Conservation (phyloP, 1,284 basidiomycete genomes). For the Cutaneotrichosporon arboriforme region DNA sequence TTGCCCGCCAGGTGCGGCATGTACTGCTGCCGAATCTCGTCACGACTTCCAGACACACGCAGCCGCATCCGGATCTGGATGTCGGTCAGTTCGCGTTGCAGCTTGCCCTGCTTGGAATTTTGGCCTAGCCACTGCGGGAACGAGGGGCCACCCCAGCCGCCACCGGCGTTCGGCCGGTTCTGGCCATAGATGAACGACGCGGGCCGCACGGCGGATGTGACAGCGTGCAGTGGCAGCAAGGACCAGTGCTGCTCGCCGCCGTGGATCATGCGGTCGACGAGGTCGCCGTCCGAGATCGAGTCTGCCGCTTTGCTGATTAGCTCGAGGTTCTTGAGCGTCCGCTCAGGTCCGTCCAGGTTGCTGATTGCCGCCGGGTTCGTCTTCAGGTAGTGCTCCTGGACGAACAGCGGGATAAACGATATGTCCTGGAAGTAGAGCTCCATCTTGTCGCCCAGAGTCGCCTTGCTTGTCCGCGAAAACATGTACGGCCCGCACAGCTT, state of each 20-base stretch:
- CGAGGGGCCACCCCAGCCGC: slow-evolving; percentile 61
- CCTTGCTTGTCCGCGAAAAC: slow-evolving; percentile 73
- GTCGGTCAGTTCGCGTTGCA: slow-evolving; percentile 74
- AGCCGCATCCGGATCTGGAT: slow-evolving; percentile 93
- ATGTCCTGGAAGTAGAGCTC: slow-evolving; percentile 97
- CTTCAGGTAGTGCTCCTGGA: slow-evolving; percentile 92
- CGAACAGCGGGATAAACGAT: slow-evolving; percentile 86
- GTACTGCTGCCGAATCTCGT: slow-evolving; percentile 86
- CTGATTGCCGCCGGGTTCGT: slow-evolving; percentile 63
- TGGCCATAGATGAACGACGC: slow-evolving; percentile 73
- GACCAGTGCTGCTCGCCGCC: slow-evolving; percentile 97
- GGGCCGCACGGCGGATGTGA: slow-evolving; percentile 80
- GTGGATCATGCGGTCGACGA: slow-evolving; percentile 92
- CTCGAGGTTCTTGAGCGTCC: slow-evolving; percentile 64
- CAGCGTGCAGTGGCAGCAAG: slow-evolving; percentile 87
- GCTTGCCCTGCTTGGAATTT: slow-evolving; percentile 85
- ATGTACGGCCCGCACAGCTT: slow-evolving; percentile 84
- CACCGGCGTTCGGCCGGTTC: slow-evolving; percentile 25
- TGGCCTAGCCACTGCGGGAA: slow-evolving; percentile 97
- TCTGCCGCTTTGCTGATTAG: slow-evolving; percentile 83
- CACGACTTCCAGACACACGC: slow-evolving; percentile 79
- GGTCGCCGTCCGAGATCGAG: slow-evolving; percentile 88
- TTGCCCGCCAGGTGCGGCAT: slow-evolving; percentile 75
- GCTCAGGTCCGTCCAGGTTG: slow-evolving; percentile 59
- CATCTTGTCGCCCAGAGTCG: slow-evolving; percentile 85